phyloP scores from a whole-genome alignment of 176 grass and related monocot species.

The Secale cereale region DNA sequence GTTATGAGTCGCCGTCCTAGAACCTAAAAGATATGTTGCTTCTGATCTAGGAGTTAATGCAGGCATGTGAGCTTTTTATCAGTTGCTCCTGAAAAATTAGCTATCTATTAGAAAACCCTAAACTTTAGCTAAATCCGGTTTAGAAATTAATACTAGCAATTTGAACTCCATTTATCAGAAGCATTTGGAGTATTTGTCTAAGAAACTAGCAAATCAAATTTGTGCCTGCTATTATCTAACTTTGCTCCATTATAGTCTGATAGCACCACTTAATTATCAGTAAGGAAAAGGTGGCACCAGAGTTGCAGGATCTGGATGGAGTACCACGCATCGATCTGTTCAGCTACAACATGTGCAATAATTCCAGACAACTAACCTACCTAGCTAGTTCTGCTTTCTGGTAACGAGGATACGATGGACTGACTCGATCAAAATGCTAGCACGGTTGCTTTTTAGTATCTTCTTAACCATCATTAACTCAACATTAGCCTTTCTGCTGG shows the following conservation, averaged over 20 bases:
- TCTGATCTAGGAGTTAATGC: slow-evolving; percentile 33
- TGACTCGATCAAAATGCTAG: background rate
- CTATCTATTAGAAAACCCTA: background rate
- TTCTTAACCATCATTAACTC: background rate
- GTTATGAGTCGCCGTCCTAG: slow-evolving; percentile 10
- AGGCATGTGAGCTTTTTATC: slow-evolving; percentile 25
- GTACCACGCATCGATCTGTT: background rate
- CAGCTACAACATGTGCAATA: slow-evolving; percentile 23
- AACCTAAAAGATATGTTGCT: slow-evolving; percentile 6
- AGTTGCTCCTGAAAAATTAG: background rate
- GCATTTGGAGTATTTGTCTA: background rate
- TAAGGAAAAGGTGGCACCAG: slow-evolving; percentile 4
- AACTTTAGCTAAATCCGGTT: background rate
- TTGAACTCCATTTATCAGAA: background rate
- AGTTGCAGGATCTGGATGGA: background rate
- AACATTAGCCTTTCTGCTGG: background rate
- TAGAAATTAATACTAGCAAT: too few relatives aligned
- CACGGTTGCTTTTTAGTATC: background rate
- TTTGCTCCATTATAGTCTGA: background rate
- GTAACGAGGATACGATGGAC: background rate
- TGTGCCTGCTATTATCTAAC: background rate
- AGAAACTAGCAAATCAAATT: background rate
- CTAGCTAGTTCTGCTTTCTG: slow-evolving; percentile 4
- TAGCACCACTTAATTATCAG: slow-evolving; percentile 16
- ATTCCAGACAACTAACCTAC: background rate